phyloP scores from a whole-genome alignment of 2,329 filamentous ascomycete species.

The Thielaviopsis musarum region DNA sequence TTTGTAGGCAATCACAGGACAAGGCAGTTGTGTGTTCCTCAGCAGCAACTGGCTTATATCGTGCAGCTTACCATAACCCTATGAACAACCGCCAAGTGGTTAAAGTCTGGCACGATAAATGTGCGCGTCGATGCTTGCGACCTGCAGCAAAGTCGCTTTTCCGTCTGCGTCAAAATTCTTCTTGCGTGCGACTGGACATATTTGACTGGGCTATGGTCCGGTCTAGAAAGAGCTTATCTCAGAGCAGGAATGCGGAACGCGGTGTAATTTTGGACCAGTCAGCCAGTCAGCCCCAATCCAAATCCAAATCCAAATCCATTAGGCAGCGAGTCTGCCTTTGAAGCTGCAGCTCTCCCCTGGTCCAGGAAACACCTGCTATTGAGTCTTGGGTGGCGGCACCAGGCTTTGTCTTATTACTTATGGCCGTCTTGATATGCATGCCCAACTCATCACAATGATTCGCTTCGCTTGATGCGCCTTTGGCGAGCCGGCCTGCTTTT shows the following conservation, averaged over 20 bases:
- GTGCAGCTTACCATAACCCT: not conserved
- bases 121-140: no score
- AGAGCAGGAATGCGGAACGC: not conserved
- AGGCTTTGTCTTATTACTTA: conserved; percentile 5
- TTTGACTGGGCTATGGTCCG: no score
- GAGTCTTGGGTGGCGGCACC: not conserved
- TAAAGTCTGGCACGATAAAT: no score
- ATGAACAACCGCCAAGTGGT: not conserved
- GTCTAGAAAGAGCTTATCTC: not conserved
- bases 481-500: no score
- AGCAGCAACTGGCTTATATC: not conserved
- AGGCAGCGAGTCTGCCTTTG: not conserved
- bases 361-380: not conserved
- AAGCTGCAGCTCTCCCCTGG: not conserved
- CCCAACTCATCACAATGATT: conserved; percentile 5
- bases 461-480: not conserved
- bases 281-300: not conserved
- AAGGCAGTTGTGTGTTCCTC: not conserved
- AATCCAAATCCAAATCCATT: not conserved
- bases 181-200: no score
- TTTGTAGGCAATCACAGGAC: no score
- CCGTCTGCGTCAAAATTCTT: no score
- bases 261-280: not conserved
- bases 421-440: conserved; percentile 9
- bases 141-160: no score